phyloP scores from a whole-genome alignment of 768 basidiomycete genomes.

The Leccinum pellstonianum region DNA sequence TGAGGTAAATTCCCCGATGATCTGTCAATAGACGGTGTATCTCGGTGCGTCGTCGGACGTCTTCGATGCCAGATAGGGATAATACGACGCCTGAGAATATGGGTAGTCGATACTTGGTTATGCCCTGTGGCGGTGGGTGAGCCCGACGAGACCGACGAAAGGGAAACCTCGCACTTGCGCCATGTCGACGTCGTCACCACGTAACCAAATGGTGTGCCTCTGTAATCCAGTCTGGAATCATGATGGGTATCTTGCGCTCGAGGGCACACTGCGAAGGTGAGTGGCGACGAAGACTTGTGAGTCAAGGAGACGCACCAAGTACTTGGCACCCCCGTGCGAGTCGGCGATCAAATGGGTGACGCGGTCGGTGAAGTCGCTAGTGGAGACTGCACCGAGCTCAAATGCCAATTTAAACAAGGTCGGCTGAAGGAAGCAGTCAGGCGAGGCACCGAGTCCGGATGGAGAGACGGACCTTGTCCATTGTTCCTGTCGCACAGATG shows the following conservation, averaged over 20 bases:
- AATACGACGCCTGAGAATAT: conserved; percentile 70
- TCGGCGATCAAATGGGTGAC: conserved; percentile 84
- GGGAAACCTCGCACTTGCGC: conserved; percentile 46
- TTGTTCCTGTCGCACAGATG: conserved; percentile 74
- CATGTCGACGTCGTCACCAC: conserved; percentile 76
- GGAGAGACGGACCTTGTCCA: conserved; percentile 61
- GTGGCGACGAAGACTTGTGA: not conserved
- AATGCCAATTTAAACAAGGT: conserved; percentile 71
- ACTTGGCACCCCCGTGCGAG: conserved; percentile 84
- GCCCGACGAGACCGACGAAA: not conserved
- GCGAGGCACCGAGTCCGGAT: conserved; percentile 4
- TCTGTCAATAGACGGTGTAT: conserved; percentile 60
- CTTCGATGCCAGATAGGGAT: conserved; percentile 74
- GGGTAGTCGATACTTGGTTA: conserved; percentile 61
- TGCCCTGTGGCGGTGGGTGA: conserved; percentile 42
- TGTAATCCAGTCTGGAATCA: conserved; percentile 74
- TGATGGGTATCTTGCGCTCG: conserved; percentile 75
- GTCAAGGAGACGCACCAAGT: conserved; percentile 50
- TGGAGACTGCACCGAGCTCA: conserved; percentile 74
- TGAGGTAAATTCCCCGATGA: conserved; percentile 68
- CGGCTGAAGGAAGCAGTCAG: conserved; percentile 41
- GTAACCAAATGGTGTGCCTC: conserved; percentile 74
- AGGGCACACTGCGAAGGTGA: conserved; percentile 65
- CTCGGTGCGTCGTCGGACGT: conserved; percentile 54
- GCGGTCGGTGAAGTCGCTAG: conserved; percentile 73